A percentile compares a stretch with the other conserved stretches of the same genome.
Evolutionary conservation across 2,329 filamentous ascomycete genomes (phyloP).

Genomic region (Cercospora canescens): DNA sequence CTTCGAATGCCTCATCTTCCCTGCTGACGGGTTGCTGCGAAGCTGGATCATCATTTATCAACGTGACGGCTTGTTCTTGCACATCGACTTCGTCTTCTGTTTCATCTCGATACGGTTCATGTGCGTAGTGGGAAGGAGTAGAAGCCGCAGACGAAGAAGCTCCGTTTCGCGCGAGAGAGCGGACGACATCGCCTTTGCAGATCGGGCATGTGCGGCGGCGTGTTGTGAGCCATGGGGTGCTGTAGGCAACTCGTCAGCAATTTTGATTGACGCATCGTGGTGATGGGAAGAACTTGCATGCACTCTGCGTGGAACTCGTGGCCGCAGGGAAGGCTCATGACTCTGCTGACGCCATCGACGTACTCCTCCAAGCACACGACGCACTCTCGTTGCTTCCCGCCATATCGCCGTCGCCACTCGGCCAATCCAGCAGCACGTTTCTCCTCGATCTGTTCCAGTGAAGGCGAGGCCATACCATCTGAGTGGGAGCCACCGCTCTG

Average conservation of each 20-base stretch:
- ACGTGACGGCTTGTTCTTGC: slow-evolving; percentile 35
- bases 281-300: slow-evolving; percentile 70
- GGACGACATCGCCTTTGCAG: slow-evolving; percentile 94
- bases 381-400: slow-evolving; percentile 75
- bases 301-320: slow-evolving; percentile 98
- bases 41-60: slow-evolving; percentile 35
- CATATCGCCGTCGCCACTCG: slow-evolving; percentile 60
- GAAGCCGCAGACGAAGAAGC: slow-evolving; percentile 19
- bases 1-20: slow-evolving; percentile 37
- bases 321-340: slow-evolving; percentile 96
- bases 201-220: slow-evolving; percentile 96
- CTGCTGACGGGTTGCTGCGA: slow-evolving; percentile 34
- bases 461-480: slow-evolving; percentile 28
- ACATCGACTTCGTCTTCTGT: slow-evolving; percentile 33
- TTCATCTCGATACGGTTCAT: slow-evolving; percentile 19
- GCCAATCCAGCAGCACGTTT: slow-evolving; percentile 53
- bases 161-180: slow-evolving; percentile 38
- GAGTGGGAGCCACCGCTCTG: slow-evolving; percentile 33
- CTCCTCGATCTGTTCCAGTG: slow-evolving; percentile 48
- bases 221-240: slow-evolving; percentile 95
- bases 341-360: slow-evolving; percentile 85
- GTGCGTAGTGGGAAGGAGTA: slow-evolving; percentile 8
- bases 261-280: not conserved
- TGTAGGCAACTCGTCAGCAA: slow-evolving; percentile 39
- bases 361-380: slow-evolving; percentile 98